Evolutionary conservation across 176 grass and related monocot genomes (phyloP), one percentile per base, ranked within the genome.

Genomic region (Echinochloa phyllopogon): DNA sequence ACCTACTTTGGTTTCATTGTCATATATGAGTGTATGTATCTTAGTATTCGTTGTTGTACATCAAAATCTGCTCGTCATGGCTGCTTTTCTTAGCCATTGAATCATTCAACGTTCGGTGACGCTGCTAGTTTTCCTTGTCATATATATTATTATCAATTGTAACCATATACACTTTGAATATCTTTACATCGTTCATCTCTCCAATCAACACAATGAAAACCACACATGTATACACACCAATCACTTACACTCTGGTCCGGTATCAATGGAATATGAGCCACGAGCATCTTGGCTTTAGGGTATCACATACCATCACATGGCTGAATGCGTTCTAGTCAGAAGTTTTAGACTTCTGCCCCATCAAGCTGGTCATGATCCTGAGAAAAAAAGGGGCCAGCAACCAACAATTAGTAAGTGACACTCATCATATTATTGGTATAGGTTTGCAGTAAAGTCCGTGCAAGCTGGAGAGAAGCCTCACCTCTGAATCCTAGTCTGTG

Each of bases 401-500:
- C 49, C 25, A 79, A 8, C 20, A 39, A 79, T 62, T 45, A 57
- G 72, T 8, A 86, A 16, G 5, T 4, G 72, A 12, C 64, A 74
- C 25, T 48, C 44, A 48, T 60, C 67, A 45, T 4, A 51, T 70
- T 24, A 27, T 29, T 72, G 7, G 27, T 33, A 50, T 33, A 50
- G 45, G 45, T 82, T 90, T n/a, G 36, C 10, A 78, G 68, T 69
- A 53, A 74, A 78, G 4, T 57, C 44, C 0, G 49, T 15, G 45
- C 20, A 40, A 74, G 65, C 60, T 23, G 45, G 49, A 59, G 3
- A 74, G 8, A 21, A 52, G 10, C 23, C 75, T 94, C 61, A 97
- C 94, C 94, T 94, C 47, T 85, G 75, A 18, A 97, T 40, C 57
- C 89, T 80, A 18, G 80, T 86, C 61, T 86, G 87, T 3, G 94